A percentile compares a stretch with the other conserved stretches of the same genome.
phyloP scores from a whole-genome alignment of 148 eudicot genomes.

The Gaultheria prostrata region DNA sequence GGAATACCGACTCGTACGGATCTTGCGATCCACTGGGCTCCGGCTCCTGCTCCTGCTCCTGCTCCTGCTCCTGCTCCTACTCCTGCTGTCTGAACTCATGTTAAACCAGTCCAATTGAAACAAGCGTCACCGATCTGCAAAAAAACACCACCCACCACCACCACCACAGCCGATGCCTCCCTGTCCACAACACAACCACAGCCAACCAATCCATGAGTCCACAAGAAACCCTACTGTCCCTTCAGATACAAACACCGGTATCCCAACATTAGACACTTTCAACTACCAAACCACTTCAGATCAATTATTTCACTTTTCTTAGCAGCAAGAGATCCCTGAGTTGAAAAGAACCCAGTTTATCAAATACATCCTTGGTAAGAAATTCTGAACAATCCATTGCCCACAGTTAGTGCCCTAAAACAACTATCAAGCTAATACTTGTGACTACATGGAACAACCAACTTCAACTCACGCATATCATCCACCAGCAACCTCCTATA shows the following conservation, averaged over 20 bases:
- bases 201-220: conserved; percentile 58
- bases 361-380: conserved; percentile 22
- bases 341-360: conserved; percentile 5
- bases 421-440: background rate
- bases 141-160: conserved; percentile 49
- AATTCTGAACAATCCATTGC: conserved; percentile 3
- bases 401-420: conserved; percentile 9
- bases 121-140: conserved; percentile 39
- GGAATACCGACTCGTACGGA: conserved; percentile 73
- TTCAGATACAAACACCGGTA: conserved; percentile 35
- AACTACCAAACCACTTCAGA: conserved; percentile 38
- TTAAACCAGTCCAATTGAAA: conserved; percentile 38
- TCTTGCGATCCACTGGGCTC: conserved; percentile 83
- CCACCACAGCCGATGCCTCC: conserved; percentile 64
- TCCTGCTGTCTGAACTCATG: conserved; percentile 76
- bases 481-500: background rate
- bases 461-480: background rate
- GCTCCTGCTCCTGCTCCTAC: conserved; percentile 85
- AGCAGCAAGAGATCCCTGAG: conserved; percentile 21
- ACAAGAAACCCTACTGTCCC: conserved; percentile 38
- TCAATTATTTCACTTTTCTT: conserved; percentile 25
- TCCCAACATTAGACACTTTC: conserved; percentile 29
- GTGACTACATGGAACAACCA: background rate
- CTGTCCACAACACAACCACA: conserved; percentile 68
- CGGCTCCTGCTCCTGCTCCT: conserved; percentile 80